Base-by-base conservation (phyloP, 331 rosid species). In the Malus hybrid region DNA sequence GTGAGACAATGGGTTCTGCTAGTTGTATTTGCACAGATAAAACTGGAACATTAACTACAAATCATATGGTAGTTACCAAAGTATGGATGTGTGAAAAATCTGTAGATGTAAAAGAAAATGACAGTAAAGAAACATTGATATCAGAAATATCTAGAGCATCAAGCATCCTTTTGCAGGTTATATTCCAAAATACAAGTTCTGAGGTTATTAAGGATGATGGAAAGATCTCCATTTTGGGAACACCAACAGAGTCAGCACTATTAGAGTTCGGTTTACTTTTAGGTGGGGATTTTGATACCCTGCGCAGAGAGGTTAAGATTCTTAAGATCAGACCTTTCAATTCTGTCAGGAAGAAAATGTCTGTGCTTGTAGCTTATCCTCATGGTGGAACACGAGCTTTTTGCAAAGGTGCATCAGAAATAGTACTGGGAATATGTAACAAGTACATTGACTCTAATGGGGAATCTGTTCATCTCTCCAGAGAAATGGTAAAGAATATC, bases 1-100 rank as follows among this genome's bases (percentile, higher is more conserved):
- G 99, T 73, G 99, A 94, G 85, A 94, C 99, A 57, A 94, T 94
- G 99, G 99, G 99, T 83, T 94, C 97, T 54, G 89, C 92, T 66
- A 84, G 83, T 76, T 92, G 99, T 88, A 94, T 94, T 77, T 94
- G 99, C 88, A 91, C 99, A 3, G 99, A 94, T 79, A 94, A 94
- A 85, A 94, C 99, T 1, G 99, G 99, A 52, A 94, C 99, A 22
- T 76, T 94, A 73, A 94, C 99, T 59, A 91, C 97, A 50, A 94
- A 92, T 81, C 93, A 79, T 79, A 94, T 94, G 99, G 89, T 86
- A 39, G 96, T 94, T 63, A 82, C 76, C 54, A 90, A 89, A 77
- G 29, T 87, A 71, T 94, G 96, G 97, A 73, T 86, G 42, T 80
- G 88, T 29, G 91, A 82, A 74, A 84, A 86, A 73, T 56, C 83